Percentiles rank a stretch among this genome's conserved stretches.
These are phyloP conservation scores for Fusarium pilosicola DNA, from an alignment of 2,329 filamentous ascomycete genomes.

Conservation along the genomic window DNA sequence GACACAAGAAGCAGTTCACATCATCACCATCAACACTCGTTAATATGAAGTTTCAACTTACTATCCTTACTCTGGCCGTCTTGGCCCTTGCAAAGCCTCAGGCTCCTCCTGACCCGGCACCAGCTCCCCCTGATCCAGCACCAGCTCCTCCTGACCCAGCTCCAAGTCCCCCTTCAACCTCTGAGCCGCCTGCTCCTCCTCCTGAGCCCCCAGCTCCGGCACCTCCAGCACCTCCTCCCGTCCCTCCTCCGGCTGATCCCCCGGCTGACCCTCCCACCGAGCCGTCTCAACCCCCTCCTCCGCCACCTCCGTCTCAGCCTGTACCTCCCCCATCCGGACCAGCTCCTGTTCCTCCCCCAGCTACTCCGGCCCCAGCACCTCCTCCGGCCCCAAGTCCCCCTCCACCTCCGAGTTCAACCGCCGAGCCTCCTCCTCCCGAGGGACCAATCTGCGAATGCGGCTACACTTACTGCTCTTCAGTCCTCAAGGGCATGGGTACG, in stretches of 20 bases:
- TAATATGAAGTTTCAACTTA: constrained; percentile 44
- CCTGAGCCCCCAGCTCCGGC: not conserved
- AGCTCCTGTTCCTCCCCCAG: constrained; percentile 15
- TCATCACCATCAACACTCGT: constrained; percentile 1
- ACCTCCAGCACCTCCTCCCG: too few species aligned
- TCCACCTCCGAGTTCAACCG: constrained; percentile 34
- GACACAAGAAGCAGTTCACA: not conserved
- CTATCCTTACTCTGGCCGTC: constrained; percentile 36
- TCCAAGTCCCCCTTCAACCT: constrained; percentile 8
- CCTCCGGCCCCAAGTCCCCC: constrained; percentile 37
- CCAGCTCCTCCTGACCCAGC: constrained; percentile 17
- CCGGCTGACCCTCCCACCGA: not conserved
- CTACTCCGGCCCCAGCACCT: constrained; percentile 34
- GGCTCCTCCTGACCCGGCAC: constrained; percentile 29
- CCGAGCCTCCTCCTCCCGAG: constrained; percentile 29
- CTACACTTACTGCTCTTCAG: constrained; percentile 55
- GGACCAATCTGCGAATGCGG: constrained; percentile 54
- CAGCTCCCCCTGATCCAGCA: constrained; percentile 20
- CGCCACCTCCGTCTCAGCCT: not conserved
- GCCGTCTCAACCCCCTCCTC: too few species aligned
- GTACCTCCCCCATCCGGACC: constrained; percentile 18
- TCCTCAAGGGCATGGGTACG: constrained; percentile 52
- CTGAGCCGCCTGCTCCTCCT: not conserved
- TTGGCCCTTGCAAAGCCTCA: constrained; percentile 42
- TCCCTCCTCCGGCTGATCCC: not conserved